Conservation (phyloP, 495 filamentous ascomycete genomes). For the Hypoxylon perforatum region DNA sequence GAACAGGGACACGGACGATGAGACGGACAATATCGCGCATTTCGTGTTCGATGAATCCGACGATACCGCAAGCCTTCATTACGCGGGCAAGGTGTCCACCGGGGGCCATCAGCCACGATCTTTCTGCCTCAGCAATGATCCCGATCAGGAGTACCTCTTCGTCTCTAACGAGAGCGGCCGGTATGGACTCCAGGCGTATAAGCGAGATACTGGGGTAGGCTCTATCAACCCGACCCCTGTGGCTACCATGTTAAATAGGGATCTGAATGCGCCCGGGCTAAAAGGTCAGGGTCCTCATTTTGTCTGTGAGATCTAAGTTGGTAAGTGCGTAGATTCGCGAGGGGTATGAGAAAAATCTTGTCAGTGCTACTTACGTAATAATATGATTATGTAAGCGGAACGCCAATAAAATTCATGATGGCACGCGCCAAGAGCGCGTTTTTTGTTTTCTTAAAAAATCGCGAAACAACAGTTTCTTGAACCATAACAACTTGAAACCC, state of each 20-base stretch:
- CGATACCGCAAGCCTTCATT: constrained; percentile 34
- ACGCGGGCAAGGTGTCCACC: constrained; percentile 31
- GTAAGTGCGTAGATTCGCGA: too few species aligned
- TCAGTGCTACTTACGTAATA: too few species aligned
- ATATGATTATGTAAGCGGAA: too few species aligned
- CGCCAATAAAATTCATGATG: too few species aligned
- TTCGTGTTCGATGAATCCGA: constrained; percentile 34
- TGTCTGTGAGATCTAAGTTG: too few species aligned
- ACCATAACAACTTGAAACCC: too few species aligned
- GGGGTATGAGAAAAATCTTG: too few species aligned
- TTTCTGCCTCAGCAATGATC: constrained; percentile 41
- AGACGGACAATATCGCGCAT: constrained; percentile 49
- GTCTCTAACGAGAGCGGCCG: constrained; percentile 48
- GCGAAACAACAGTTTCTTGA: too few species aligned
- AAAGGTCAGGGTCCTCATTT: too few species aligned
- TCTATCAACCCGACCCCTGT: constrained; percentile 31
- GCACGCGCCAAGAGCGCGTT: too few species aligned
- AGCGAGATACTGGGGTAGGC: constrained; percentile 21
- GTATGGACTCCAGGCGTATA: constrained; percentile 40
- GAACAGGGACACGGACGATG: constrained; percentile 48
- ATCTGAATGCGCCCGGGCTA: too few species aligned
- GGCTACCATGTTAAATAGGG: constrained; percentile 10
- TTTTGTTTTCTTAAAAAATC: too few species aligned
- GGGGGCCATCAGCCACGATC: constrained; percentile 47
- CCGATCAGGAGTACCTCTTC: constrained; percentile 39